Evolutionary conservation across 306 rosid species (phyloP).

Genomic region (Lathyrus aphaca): DNA sequence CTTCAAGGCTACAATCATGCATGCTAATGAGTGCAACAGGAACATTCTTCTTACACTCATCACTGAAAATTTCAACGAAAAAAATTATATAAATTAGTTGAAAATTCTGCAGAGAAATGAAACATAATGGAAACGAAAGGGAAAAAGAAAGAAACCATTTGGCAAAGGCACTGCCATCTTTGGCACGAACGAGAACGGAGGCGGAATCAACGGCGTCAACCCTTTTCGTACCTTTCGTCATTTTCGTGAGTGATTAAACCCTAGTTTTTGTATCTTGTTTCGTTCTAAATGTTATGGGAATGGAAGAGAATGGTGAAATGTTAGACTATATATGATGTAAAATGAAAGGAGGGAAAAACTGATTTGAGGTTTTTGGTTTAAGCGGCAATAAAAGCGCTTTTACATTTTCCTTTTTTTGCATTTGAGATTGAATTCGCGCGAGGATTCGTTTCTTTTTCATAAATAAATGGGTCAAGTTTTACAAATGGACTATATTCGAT

Average conservation of each 20-base stretch:
- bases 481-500: too few species aligned
- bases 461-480: too few species aligned
- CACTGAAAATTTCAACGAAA: constrained; percentile 42
- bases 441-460: neutral
- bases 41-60: constrained; percentile 74
- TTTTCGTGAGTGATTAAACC: neutral
- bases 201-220: constrained; percentile 67
- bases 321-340: neutral
- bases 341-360: constrained; percentile 24
- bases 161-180: constrained; percentile 90
- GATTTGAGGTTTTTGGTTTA: neutral
- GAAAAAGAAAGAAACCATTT: constrained; percentile 56
- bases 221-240: constrained; percentile 64
- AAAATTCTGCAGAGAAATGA: neutral
- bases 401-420: constrained; percentile 5
- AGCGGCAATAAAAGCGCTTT: constrained; percentile 36
- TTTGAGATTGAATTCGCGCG: constrained; percentile 9
- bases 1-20: constrained; percentile 85
- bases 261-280: neutral
- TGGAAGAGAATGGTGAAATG: neutral
- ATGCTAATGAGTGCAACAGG: constrained; percentile 76
- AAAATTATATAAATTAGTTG: neutral
- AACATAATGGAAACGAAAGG: neutral
- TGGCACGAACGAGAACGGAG: constrained; percentile 65
- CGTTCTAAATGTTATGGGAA: neutral